phyloP scores from a whole-genome alignment of 2,329 filamentous ascomycete species.

The Raffaelea ambrosiae region DNA sequence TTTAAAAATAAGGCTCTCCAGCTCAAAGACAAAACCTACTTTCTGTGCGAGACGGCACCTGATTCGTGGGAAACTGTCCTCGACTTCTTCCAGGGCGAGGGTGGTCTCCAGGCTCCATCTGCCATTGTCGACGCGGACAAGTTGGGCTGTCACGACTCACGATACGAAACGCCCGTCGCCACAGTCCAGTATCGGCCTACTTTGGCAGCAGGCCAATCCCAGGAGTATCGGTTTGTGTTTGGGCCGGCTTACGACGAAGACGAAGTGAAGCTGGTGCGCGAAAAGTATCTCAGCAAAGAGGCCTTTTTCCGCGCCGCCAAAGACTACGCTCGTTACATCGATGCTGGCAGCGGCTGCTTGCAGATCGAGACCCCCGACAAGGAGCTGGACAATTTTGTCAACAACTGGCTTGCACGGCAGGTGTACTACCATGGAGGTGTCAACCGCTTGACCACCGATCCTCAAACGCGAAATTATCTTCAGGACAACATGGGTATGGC shows the following conservation, averaged over 20 bases:
- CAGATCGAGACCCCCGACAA: slow-evolving; percentile 45
- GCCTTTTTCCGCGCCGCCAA: slow-evolving; percentile 35
- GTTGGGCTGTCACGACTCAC: slow-evolving; percentile 37
- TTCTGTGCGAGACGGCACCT: slow-evolving; percentile 43
- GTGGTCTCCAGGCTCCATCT: slow-evolving; percentile 43
- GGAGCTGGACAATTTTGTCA: slow-evolving; percentile 48
- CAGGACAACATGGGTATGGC: slow-evolving; percentile 56
- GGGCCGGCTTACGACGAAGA: slow-evolving; percentile 44
- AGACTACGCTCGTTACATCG: slow-evolving; percentile 43
- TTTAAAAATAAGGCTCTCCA: slow-evolving; percentile 48
- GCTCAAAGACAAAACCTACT: slow-evolving; percentile 47
- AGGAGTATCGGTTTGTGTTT: slow-evolving; percentile 45
- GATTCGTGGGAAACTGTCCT: slow-evolving; percentile 45
- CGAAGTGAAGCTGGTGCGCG: slow-evolving; percentile 36
- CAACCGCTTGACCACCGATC: slow-evolving; percentile 49
- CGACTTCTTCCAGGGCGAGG: slow-evolving; percentile 46
- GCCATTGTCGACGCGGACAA: slow-evolving; percentile 25
- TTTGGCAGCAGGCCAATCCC: slow-evolving; percentile 28
- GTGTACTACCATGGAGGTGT: slow-evolving; percentile 51
- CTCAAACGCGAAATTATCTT: slow-evolving; percentile 50
- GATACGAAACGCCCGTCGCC: slow-evolving; percentile 46
- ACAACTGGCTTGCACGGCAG: slow-evolving; percentile 50
- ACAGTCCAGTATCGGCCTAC: slow-evolving; percentile 41
- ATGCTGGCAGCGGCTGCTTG: slow-evolving; percentile 40
- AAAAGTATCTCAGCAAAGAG: slow-evolving; percentile 38